Evolutionary conservation across 2,329 filamentous ascomycete species (phyloP).

Genomic region (Cordyceps sp.): DNA sequence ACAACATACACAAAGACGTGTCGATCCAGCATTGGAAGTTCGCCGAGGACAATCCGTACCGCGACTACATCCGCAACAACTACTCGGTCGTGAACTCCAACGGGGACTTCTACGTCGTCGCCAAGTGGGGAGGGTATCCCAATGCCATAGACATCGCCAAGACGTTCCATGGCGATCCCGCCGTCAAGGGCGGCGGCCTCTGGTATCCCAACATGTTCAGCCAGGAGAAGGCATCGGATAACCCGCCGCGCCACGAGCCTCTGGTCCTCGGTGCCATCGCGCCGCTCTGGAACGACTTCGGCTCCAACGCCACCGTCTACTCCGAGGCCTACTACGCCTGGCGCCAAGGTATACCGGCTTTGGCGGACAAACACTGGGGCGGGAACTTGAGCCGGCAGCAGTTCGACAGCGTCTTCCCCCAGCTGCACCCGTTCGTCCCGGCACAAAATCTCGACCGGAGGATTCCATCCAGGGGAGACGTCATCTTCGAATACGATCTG

Average conservation of each 20-base stretch:
- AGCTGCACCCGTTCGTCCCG: slow-evolving; percentile 4
- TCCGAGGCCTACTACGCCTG: slow-evolving; percentile 10
- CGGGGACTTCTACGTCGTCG: slow-evolving; percentile 9
- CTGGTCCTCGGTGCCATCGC: slow-evolving; percentile 7
- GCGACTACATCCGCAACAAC: slow-evolving; percentile 8
- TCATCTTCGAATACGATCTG: slow-evolving; percentile 4
- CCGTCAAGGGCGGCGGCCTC: slow-evolving; percentile 2
- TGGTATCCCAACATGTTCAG: slow-evolving; percentile 10
- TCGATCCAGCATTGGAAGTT: slow-evolving; percentile 20
- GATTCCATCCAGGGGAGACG: slow-evolving; percentile 4
- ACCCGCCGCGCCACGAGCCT: slow-evolving; percentile 4
- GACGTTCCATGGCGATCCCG: slow-evolving; percentile 11
- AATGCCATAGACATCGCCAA: slow-evolving; percentile 27
- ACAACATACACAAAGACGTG: slow-evolving; percentile 5
- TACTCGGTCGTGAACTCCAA: slow-evolving; percentile 10
- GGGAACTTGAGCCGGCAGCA: slow-evolving; percentile 3
- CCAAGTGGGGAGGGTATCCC: slow-evolving; percentile 16
- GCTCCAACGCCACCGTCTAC: slow-evolving; percentile 8
- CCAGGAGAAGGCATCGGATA: slow-evolving; percentile 5
- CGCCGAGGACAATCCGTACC: slow-evolving; percentile 6
- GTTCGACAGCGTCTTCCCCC: neutral
- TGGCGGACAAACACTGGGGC: slow-evolving; percentile 12
- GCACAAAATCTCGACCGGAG: slow-evolving; percentile 7
- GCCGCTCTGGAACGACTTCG: slow-evolving; percentile 11
- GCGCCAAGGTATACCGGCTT: slow-evolving; percentile 8